Evolutionary conservation across 345 rosid species (phyloP).

Genomic region (Eucalyptus regnans): DNA sequence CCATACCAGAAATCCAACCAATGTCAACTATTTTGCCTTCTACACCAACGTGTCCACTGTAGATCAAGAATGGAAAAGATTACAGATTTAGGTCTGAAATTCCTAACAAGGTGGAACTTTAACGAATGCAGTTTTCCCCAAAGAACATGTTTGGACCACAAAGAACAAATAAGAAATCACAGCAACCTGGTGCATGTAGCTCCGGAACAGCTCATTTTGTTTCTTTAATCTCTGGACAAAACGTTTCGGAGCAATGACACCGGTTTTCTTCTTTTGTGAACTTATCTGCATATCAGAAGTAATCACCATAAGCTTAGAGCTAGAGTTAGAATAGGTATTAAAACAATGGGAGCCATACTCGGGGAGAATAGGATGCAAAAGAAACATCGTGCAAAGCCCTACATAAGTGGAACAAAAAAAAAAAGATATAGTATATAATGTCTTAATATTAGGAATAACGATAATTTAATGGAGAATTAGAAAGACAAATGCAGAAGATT

Average conservation of each 20-base stretch:
- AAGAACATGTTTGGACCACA: background rate
- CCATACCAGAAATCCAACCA: background rate
- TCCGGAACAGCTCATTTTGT: conserved; percentile 97
- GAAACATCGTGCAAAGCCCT: background rate
- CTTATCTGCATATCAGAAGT: conserved; percentile 51
- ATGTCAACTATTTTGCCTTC: background rate
- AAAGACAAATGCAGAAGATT: background rate
- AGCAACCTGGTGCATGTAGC: conserved; percentile 97
- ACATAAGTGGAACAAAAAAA: background rate
- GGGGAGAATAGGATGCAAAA: background rate
- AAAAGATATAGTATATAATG: background rate
- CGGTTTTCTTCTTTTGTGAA: conserved; percentile 98
- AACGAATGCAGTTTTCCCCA: background rate
- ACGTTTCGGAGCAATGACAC: conserved; percentile 97
- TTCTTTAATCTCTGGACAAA: conserved; percentile 97
- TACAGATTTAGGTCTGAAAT: background rate
- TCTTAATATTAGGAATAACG: background rate
- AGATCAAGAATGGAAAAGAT: background rate
- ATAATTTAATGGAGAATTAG: background rate
- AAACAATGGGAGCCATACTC: background rate
- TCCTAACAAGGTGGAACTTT: background rate
- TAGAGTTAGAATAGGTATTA: background rate
- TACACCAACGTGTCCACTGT: background rate
- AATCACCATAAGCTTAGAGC: background rate
- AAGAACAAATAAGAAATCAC: background rate